These are phyloP conservation scores for Pulveroboletus sp. DNA, from an alignment of 768 basidiomycete species.

Conservation along the genomic window DNA sequence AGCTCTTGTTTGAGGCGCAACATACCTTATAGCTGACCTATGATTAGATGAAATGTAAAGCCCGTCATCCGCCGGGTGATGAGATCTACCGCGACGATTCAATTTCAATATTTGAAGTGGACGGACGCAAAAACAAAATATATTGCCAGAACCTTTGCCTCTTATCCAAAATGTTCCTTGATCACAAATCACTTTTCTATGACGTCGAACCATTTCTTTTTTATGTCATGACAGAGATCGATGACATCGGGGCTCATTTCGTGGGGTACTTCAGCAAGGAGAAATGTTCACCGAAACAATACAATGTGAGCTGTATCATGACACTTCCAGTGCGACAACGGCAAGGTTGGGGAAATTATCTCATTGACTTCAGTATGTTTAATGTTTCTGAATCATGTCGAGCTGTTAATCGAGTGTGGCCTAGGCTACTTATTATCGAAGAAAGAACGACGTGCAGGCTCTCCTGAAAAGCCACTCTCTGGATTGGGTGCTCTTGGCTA, in stretches of 20 bases:
- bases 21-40: slow-evolving; percentile 8
- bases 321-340: slow-evolving; percentile 92
- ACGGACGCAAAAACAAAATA: slow-evolving; percentile 98
- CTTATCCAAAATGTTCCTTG: slow-evolving; percentile 97
- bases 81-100: slow-evolving; percentile 92
- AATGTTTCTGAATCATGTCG: slow-evolving; percentile 4
- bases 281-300: slow-evolving; percentile 92
- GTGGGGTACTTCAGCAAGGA: slow-evolving; percentile 99
- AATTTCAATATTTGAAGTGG: slow-evolving; percentile 94
- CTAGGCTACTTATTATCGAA: slow-evolving; percentile 93
- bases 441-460: slow-evolving; percentile 86
- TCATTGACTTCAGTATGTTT: slow-evolving; percentile 91
- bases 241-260: slow-evolving; percentile 87
- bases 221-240: slow-evolving; percentile 92
- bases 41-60: slow-evolving; percentile 86
- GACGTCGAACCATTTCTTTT: slow-evolving; percentile 99
- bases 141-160: slow-evolving; percentile 98
- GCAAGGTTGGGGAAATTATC: slow-evolving; percentile 92
- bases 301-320: slow-evolving; percentile 99
- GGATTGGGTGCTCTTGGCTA: slow-evolving; percentile 92
- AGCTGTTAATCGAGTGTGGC: background rate
- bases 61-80: slow-evolving; percentile 93
- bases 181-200: slow-evolving; percentile 98
- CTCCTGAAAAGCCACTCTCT: slow-evolving; percentile 95
- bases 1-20: slow-evolving; percentile 26